These are phyloP conservation scores for Coniochaeta sp. DNA, from an alignment of 2,329 filamentous ascomycete species.

Conservation along the genomic window DNA sequence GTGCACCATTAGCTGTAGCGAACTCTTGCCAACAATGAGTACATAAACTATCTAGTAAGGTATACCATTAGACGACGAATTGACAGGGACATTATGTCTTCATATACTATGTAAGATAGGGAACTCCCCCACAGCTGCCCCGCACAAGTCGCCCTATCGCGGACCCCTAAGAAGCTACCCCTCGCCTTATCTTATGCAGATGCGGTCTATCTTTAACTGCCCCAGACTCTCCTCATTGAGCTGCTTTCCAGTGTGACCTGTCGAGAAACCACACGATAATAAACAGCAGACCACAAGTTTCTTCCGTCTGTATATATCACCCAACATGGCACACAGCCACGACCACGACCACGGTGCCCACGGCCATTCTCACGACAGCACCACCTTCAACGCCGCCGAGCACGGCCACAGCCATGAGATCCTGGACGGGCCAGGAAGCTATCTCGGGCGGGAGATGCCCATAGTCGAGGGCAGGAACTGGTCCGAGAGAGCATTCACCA, in stretches of 20 bases:
- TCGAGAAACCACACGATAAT: not conserved
- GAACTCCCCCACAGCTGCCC: not conserved
- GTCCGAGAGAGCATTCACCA: conserved; percentile 83
- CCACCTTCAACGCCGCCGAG: conserved; percentile 48
- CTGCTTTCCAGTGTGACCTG: not conserved
- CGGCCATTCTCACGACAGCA: conserved; percentile 39
- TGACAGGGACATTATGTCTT: too few relatives aligned
- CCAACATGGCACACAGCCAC: conserved; percentile 7
- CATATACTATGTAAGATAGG: not conserved
- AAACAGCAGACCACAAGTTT: not conserved
- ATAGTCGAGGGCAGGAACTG: conserved; percentile 83
- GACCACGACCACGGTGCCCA: conserved; percentile 27
- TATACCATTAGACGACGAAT: too few relatives aligned
- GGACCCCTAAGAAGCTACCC: not conserved
- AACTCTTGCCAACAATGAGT: too few relatives aligned
- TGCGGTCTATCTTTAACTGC: not conserved
- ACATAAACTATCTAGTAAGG: too few relatives aligned
- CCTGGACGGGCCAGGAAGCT: conserved; percentile 87
- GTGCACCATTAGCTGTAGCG: too few relatives aligned
- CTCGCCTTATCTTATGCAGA: not conserved
- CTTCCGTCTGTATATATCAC: not conserved
- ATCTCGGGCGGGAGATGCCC: conserved; percentile 84
- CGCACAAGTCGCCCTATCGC: not conserved
- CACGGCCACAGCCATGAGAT: conserved; percentile 97
- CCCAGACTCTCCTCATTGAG: not conserved